Conservation (phyloP, 768 basidiomycete genomes). For the Suillus spraguei region DNA sequence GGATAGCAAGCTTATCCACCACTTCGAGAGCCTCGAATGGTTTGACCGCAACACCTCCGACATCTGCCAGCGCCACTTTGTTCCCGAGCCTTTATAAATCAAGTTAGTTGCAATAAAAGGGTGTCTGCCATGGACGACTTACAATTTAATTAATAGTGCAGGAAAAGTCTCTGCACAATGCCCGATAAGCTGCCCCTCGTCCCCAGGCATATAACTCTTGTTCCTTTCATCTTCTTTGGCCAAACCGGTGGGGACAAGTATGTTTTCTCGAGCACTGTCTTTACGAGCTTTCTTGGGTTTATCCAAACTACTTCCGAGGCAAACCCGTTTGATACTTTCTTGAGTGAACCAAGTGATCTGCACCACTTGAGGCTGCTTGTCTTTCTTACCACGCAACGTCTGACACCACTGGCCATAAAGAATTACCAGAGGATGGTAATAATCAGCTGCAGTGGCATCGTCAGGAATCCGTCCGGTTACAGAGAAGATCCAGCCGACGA, state of each 20-base stretch:
- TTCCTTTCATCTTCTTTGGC: too few relatives aligned
- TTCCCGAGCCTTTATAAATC: background rate
- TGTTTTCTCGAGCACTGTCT: background rate
- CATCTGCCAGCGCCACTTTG: background rate
- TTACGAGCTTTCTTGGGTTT: background rate
- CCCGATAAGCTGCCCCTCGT: background rate
- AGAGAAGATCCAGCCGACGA: constrained; percentile 10
- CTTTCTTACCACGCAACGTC: background rate
- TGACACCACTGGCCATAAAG: background rate
- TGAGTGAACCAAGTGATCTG: constrained; percentile 10
- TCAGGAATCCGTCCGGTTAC: constrained; percentile 3
- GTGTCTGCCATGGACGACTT: background rate
- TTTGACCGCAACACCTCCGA: background rate
- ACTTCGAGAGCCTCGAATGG: background rate
- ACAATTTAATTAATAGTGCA: background rate
- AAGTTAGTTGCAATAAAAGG: background rate
- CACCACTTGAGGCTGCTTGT: background rate
- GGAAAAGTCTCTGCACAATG: constrained; percentile 11
- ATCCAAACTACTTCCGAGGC: too few relatives aligned
- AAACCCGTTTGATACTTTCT: background rate
- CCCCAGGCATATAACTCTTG: too few relatives aligned
- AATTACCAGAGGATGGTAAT: constrained; percentile 5
- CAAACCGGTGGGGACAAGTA: too few relatives aligned
- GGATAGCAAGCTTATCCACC: too few relatives aligned
- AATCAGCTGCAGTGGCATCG: background rate